Evolutionary conservation across 768 basidiomycete genomes (phyloP), one percentile per base, ranked within the genome.

Genomic region (Leucocoprinus leucothites): DNA sequence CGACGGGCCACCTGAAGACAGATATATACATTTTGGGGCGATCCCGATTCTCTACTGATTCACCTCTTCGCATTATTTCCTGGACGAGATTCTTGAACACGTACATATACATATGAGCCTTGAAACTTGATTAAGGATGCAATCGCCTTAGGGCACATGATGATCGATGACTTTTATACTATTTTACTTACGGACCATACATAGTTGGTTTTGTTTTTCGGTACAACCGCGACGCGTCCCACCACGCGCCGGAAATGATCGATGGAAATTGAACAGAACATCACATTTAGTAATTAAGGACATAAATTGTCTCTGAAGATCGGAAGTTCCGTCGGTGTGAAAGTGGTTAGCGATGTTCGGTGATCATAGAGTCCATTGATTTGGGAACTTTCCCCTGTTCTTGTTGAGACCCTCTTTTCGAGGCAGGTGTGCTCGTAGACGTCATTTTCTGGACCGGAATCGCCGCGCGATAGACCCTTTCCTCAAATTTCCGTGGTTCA

Each of bases 381-480:
- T 16, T 18, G 44, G 18, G 40, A 11, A 25, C 38, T 21, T 18
- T 28, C 34, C 11, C 16, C 36, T 7, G 24, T 9, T n/a, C 5
- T 14, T 26, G 14, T 38, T 48, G 16, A 14, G 41, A 11, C 16
- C 36, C 18, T 22, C 28, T 28, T 48, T 48, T 26, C 14, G 14
- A 34, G 5, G 18, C 9, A n/a, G 38, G 26, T 26, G 53, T 31
- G 25, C 38, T 55, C 21, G 45, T 48, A 31, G 25, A 55, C 53
- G 45, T 54, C 46, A 54, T 25, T 26, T 41, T 19, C 36, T 48
- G n/a, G n/a, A 25, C 46, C 35, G 45, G 38, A 48, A 48, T 48
- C 46, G 38, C 53, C 38, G 53, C 31, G 25, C 28, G 28, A 34
- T 3, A 9, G 26, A 22, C 47, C 48, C 38, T 43, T 43, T 3